Percentiles rank a stretch among this genome's conserved stretches.
phyloP scores from a whole-genome alignment of 306 rosid species.

The Parietaria judaica region DNA sequence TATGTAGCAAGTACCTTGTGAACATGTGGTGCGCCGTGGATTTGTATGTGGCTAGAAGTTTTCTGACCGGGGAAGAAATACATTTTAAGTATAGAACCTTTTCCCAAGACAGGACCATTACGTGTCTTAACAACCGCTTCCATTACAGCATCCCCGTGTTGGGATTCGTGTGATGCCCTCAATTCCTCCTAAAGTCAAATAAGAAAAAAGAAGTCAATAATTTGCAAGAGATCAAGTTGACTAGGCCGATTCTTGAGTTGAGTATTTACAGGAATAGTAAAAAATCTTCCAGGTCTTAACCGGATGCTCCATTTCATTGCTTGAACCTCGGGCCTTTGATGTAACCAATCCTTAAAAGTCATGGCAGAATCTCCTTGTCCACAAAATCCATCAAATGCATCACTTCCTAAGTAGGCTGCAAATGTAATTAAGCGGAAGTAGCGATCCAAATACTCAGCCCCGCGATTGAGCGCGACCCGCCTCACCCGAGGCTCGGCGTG shows the following conservation, averaged over 20 bases:
- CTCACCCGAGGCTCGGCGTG: conserved; percentile 79
- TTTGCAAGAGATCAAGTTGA: conserved; percentile 3
- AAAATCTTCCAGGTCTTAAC: conserved; percentile 76
- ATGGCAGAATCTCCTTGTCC: conserved; percentile 56
- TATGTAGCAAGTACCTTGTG: conserved; percentile 43
- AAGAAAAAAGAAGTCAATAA: conserved; percentile 4
- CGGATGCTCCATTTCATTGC: conserved; percentile 94
- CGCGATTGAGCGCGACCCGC: conserved; percentile 84
- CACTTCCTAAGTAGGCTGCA: conserved; percentile 94
- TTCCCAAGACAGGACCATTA: conserved; percentile 73
- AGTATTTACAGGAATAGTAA: conserved; percentile 63
- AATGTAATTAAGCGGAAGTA: conserved; percentile 87
- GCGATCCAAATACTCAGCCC: conserved; percentile 85
- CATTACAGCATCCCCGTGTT: conserved; percentile 88
- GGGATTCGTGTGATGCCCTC: conserved; percentile 77
- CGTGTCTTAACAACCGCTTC: conserved; percentile 72
- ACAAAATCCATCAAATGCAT: conserved; percentile 81
- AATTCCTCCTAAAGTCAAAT: conserved; percentile 58
- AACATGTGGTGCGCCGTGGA: conserved; percentile 76
- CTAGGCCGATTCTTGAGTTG: background rate
- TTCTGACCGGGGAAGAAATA: conserved; percentile 91
- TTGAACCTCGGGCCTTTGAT: conserved; percentile 77
- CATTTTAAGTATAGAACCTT: conserved; percentile 89
- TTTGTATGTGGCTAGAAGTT: conserved; percentile 73
- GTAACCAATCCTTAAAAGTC: conserved; percentile 87